Conservation (phyloP, 805 yeast species). For the Saturnispora hagleri region DNA sequence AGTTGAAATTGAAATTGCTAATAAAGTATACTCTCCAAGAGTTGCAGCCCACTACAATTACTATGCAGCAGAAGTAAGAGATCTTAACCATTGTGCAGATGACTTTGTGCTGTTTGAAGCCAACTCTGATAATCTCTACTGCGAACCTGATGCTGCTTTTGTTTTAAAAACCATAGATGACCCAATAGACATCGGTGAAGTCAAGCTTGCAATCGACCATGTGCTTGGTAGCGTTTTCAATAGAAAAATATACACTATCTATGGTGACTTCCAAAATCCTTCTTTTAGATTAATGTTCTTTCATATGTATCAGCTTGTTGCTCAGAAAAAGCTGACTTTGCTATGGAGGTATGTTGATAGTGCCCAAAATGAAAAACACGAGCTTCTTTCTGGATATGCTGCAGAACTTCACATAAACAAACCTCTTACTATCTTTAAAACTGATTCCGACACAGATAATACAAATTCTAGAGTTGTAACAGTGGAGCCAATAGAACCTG, state of each 20-base stretch:
- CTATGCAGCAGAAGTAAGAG: constrained; percentile 32
- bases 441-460: constrained; percentile 38
- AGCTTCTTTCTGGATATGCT: constrained; percentile 52
- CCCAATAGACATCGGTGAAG: constrained; percentile 9
- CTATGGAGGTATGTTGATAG: constrained; percentile 63
- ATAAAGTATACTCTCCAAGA: constrained; percentile 48
- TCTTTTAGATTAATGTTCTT: constrained; percentile 49
- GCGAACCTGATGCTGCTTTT: constrained; percentile 64
- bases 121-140: constrained; percentile 37
- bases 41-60: constrained; percentile 54
- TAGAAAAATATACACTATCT: constrained; percentile 37
- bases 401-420: constrained; percentile 54
- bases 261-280: constrained; percentile 50
- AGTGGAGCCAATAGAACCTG: neutral
- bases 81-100: constrained; percentile 17
- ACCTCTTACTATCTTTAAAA: constrained; percentile 57
- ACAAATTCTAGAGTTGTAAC: neutral
- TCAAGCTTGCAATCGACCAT: constrained; percentile 46
- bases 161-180: constrained; percentile 58
- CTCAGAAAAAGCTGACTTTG: constrained; percentile 55
- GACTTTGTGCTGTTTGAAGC: constrained; percentile 29
- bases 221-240: constrained; percentile 44
- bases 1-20: constrained; percentile 36
- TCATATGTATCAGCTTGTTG: constrained; percentile 50
- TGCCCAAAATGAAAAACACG: constrained; percentile 14